Evolutionary conservation across 805 yeast species (phyloP).

Genomic region (Nakazawaea wickerhamii): DNA sequence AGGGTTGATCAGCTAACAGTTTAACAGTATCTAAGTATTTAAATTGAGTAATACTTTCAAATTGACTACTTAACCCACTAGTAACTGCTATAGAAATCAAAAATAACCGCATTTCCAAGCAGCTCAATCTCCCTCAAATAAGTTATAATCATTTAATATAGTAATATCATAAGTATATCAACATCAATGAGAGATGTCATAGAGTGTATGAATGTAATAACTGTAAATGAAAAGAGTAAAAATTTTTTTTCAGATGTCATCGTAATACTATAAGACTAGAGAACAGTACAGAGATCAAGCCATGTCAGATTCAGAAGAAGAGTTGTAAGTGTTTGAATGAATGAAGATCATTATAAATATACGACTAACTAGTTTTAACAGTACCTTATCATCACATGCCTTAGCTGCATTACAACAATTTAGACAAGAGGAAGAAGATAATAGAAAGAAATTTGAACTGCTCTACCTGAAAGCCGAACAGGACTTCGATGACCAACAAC

Average conservation of each 20-base stretch:
- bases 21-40: no score
- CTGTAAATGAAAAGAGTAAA: background rate
- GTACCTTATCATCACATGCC: slow-evolving; percentile 43
- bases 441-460: slow-evolving; percentile 50
- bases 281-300: no score
- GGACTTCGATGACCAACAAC: slow-evolving; percentile 29
- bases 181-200: no score
- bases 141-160: no score
- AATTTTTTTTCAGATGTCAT: background rate
- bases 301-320: slow-evolving; percentile 13
- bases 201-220: no score
- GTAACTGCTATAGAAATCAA: no score
- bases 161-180: no score
- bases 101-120: no score
- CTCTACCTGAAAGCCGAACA: slow-evolving; percentile 55
- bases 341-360: background rate
- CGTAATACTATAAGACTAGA: background rate
- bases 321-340: slow-evolving; percentile 8
- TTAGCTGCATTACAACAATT: slow-evolving; percentile 61
- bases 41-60: no score
- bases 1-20: background rate
- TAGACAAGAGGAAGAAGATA: slow-evolving; percentile 53
- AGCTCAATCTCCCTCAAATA: no score
- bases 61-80: no score
- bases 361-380: slow-evolving; percentile 22